These are phyloP conservation scores for Chrysoporthe deuterocubensis DNA, from an alignment of 2,329 filamentous ascomycete genomes.

Conservation along the genomic window DNA sequence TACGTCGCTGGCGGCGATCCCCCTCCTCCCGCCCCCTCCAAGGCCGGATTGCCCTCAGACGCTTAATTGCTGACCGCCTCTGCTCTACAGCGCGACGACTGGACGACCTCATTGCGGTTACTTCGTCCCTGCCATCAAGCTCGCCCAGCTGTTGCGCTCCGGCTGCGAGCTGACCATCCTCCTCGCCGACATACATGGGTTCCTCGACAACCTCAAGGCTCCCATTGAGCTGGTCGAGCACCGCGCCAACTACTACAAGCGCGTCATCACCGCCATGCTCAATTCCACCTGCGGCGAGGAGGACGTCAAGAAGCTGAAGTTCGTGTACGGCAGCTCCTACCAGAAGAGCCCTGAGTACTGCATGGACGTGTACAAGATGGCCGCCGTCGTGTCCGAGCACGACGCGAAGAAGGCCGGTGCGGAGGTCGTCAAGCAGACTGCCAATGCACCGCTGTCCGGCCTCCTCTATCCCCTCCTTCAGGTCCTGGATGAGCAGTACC, in stretches of 20 bases:
- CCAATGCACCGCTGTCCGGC: conserved; percentile 73
- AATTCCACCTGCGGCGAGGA: conserved; percentile 72
- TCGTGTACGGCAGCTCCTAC: conserved; percentile 84
- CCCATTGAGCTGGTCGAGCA: conserved; percentile 85
- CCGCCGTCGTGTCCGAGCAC: conserved; percentile 71
- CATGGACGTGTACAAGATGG: conserved; percentile 86
- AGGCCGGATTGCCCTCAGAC: not conserved
- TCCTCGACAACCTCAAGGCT: conserved; percentile 77
- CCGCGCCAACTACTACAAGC: conserved; percentile 83
- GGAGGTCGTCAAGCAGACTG: conserved; percentile 91
- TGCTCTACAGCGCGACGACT: conserved; percentile 70
- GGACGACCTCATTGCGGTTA: conserved; percentile 90
- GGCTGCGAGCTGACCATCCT: conserved; percentile 83
- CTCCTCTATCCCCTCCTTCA: conserved; percentile 88
- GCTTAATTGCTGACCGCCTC: conserved; percentile 11
- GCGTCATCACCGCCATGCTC: conserved; percentile 74
- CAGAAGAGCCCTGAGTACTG: conserved; percentile 75
- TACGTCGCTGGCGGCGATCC: conserved; percentile 21
- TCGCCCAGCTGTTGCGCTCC: conserved; percentile 83
- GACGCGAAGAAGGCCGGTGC: conserved; percentile 89
- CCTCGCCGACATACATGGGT: conserved; percentile 74
- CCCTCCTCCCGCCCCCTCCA: too few species aligned
- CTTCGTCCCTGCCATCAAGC: conserved; percentile 86
- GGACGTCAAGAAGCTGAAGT: conserved; percentile 74
- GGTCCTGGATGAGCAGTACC: conserved; percentile 86